A percentile compares a stretch with the other conserved stretches of the same genome.
These are phyloP conservation scores for Phytophthora sp. DNA, from an alignment of 352 stramenopile genomes.

Conservation along the genomic window DNA sequence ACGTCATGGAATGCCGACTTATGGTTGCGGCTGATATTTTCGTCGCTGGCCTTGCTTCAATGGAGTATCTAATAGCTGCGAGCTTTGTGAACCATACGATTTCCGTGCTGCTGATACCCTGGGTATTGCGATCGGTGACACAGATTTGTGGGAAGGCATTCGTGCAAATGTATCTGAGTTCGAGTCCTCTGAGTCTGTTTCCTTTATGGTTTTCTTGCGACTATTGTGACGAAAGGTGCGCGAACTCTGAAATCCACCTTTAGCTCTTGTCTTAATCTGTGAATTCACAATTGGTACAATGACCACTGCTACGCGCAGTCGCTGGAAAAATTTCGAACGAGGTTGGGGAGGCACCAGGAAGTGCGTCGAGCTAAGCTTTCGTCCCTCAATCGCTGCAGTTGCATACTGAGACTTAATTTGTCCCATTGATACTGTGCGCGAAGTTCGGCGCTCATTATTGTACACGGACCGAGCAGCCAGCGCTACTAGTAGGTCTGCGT, in stretches of 20 bases:
- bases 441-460: slow-evolving; percentile 4
- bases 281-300: slow-evolving; percentile 11
- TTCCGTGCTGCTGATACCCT: too few relatives aligned
- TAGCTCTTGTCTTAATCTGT: background rate
- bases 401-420: slow-evolving; percentile 22
- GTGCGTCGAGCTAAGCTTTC: background rate
- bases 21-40: background rate
- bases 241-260: too few relatives aligned
- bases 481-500: slow-evolving; percentile 2
- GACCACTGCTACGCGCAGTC: background rate
- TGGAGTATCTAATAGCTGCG: too few relatives aligned
- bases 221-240: background rate
- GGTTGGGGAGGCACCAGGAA: background rate
- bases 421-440: background rate
- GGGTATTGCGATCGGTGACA: background rate
- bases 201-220: background rate
- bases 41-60: too few relatives aligned
- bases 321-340: background rate
- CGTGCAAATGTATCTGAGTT: slow-evolving; percentile 7
- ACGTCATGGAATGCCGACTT: background rate
- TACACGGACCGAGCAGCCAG: slow-evolving; percentile 17
- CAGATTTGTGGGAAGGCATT: background rate
- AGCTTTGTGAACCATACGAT: too few relatives aligned
- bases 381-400: slow-evolving; percentile 1
- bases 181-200: slow-evolving; percentile 15